Conservation (phyloP, 2,329 filamentous ascomycete species). For the Aspergillus sp. region DNA sequence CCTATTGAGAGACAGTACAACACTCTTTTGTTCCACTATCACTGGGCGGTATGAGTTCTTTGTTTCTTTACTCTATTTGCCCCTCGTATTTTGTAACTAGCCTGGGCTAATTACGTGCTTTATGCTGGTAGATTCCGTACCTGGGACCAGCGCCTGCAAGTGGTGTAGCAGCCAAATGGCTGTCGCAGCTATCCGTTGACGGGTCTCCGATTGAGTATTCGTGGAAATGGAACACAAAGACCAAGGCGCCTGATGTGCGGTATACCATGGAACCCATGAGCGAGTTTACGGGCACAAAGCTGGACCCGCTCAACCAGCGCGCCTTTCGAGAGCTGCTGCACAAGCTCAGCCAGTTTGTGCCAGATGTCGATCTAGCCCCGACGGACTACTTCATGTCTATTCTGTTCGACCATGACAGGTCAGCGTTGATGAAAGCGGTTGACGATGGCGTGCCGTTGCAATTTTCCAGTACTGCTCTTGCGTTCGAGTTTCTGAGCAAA, state of each 20-base stretch:
- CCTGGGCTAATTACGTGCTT: background rate
- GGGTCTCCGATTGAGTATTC: conserved; percentile 12
- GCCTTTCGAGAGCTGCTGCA: background rate
- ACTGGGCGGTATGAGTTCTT: conserved; percentile 6
- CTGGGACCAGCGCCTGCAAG: background rate
- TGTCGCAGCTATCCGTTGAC: conserved; percentile 5
- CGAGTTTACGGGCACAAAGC: background rate
- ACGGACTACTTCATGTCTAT: background rate
- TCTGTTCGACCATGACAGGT: background rate
- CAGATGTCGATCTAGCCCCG: background rate
- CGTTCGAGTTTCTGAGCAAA: background rate
- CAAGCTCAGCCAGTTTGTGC: background rate
- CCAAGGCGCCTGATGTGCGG: conserved; percentile 10
- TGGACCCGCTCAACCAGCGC: background rate
- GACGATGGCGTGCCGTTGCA: background rate
- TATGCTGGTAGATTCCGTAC: background rate
- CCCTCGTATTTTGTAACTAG: background rate
- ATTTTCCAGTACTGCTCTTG: background rate
- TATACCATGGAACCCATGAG: conserved; percentile 8
- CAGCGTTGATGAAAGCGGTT: background rate
- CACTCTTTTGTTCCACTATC: conserved; percentile 12
- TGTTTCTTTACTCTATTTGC: background rate
- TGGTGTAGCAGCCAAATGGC: background rate
- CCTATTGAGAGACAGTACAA: conserved; percentile 10
- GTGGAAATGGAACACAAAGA: conserved; percentile 13